Evolutionary conservation across 495 filamentous ascomycete species (phyloP).

Genomic region (Hypomontagnella submonticulosa): DNA sequence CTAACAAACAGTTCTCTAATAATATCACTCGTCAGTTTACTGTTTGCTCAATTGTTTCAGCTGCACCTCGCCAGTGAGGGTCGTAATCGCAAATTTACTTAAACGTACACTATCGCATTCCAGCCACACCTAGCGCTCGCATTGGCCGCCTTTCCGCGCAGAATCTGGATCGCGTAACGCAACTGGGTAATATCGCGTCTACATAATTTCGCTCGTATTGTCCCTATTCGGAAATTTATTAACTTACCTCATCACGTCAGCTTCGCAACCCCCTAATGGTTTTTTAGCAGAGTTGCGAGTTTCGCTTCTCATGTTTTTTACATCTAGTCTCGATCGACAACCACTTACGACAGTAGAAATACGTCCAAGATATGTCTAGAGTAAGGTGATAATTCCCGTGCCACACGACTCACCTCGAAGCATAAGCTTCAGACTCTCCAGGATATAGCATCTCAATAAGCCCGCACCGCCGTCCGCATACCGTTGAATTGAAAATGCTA

Average conservation of each 20-base stretch:
- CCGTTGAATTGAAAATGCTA: background rate
- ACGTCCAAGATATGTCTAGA: background rate
- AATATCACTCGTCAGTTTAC: constrained; percentile 25
- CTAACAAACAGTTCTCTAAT: constrained; percentile 24
- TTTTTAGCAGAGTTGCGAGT: constrained; percentile 3
- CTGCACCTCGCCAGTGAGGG: constrained; percentile 11
- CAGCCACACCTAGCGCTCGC: constrained; percentile 2
- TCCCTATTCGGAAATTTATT: constrained; percentile 22
- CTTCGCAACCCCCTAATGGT: constrained; percentile 18
- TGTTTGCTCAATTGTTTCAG: constrained; percentile 30
- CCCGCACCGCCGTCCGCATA: background rate
- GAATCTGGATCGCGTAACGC: constrained; percentile 19
- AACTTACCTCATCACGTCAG: constrained; percentile 24
- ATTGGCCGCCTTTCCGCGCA: constrained; percentile 23
- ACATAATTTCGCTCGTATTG: constrained; percentile 18
- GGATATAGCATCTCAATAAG: background rate
- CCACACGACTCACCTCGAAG: constrained; percentile 1
- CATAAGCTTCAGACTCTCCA: background rate
- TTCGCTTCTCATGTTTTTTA: constrained; percentile 22
- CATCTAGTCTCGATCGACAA: constrained; percentile 19
- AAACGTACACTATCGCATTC: constrained; percentile 1
- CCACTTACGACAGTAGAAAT: constrained; percentile 3
- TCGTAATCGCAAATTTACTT: constrained; percentile 5
- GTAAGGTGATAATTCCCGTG: background rate
- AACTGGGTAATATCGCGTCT: constrained; percentile 14